Base-by-base conservation (phyloP, 768 basidiomycete genomes). In the Agrocybe chaxingu region DNA sequence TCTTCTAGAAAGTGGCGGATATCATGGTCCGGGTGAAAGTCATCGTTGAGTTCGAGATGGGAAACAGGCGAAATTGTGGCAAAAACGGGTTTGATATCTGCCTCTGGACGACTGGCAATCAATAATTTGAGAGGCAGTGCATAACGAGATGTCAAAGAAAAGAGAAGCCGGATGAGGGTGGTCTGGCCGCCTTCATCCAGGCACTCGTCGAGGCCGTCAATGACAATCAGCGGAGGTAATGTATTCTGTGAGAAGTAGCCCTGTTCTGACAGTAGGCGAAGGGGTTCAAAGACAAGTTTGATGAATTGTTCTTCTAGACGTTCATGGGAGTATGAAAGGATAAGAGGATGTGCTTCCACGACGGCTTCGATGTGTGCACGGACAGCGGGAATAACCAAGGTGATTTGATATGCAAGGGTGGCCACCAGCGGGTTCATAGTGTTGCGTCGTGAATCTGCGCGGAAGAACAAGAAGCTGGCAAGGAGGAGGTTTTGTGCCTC, bases 151-250 rank as follows among this genome's bases (percentile, higher is more conserved):
- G 5, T 24, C 2, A 24, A 24, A 5, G 24, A 24, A 2, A 24
- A 24, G 24, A 24, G 3, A 24, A 24, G 24, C 2, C 24, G 24
- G 24, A 24, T 24, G 16, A n/a, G 55, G 33, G 3, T 30, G 32
- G 7, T 39, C n/a, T 3, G 55, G 48, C 7, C 55, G 34, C 13
- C 37, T 31, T 12, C 29, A 31, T 51, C 47, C 0, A 43, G 18
- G 19, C 54, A 57, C 47, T 60, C 51, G 18, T 59, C 57, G 13
- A 59, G 41, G 7, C 57, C 57, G 32, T 59, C 58, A 11, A 59
- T 45, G n/a, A 59, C 47, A 18, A 59, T 37, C 13, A 57, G 32
- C 3, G 42, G 24, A 24, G 24, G 24, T 5, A 24, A 24, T 24
- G 24, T 24, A 24, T 24, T 5, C 5, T 24, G 24, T 24, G 24